Evolutionary conservation across 768 basidiomycete genomes (phyloP), one percentile per base, ranked within the genome.

Genomic region (Suillus subluteus): DNA sequence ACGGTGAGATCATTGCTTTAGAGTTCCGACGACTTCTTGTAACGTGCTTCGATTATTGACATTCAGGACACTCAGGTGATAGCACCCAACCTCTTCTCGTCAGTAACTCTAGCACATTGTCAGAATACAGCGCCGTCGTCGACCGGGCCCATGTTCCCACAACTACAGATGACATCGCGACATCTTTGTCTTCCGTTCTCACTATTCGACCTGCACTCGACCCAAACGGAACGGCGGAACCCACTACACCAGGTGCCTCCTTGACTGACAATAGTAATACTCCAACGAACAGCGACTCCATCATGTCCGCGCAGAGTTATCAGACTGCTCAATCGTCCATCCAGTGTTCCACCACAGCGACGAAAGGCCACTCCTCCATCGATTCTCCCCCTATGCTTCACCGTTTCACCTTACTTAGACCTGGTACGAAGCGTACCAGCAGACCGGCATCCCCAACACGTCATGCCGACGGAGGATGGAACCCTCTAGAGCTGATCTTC

Each of bases 321-420:
- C 86, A 86, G 69, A 92, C 91, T 7, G 89, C 90, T 11, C 79
- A 82, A 30, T 78, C 81, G 32, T 82, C 82, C 3, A 70, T 80
- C 37, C 79, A 79, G 5, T 88, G 88, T 2, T 81, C 82, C 44
- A 85, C 91, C 1, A 82, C 82, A 18, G 92, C 92, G 6, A 94
- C 92, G 0, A 90, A 92, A 70, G 92, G 91, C 13, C 88, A 91
- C 23, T 92, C 91, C 1, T 91, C 90, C 8, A 83, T 90, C 58
- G 81, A 81, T 43, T 80, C 85, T 4, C 70, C 84, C 1, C 83
- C 88, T 0, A 82, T 89, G 62, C 83, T 94, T 3, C 95, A 96
- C 75, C 90, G 95, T 21, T 96, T 96, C 82, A 91, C 94, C 26
- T 83, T 96, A 40, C 83, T 95, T 71, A 93, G 91, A 75, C 93